Evolutionary conservation across 768 basidiomycete species (phyloP), one percentile per base, ranked within the genome.

Genomic region (Lyophyllum atratum): DNA sequence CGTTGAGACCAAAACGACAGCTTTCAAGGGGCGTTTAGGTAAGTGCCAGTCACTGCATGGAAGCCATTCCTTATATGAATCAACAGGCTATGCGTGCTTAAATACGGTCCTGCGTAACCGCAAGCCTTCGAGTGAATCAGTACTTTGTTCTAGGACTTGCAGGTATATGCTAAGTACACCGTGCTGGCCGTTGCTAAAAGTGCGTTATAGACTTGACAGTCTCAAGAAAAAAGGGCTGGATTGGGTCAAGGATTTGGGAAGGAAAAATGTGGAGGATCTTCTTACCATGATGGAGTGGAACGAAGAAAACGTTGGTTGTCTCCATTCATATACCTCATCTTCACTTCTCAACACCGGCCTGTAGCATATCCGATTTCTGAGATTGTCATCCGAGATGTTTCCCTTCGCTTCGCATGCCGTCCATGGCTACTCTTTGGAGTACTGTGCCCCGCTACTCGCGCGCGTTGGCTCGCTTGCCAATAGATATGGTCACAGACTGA

Each of bases 301-400:
- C 66, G 94, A 93, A 69, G 80, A 82, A 47, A 92, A 96, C 71
- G 87, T 83, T 66, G 17, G 46, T 28, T 49, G 76, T 67, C 34
- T 29, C 4, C 53, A 22, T 19, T 51, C 15, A 4, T 10, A 11
- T 29, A 17, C 54, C 26, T 21, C 34, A 7, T 8, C 33, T 31
- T 28, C 12, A 14, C 62, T 26, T 52, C 44, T 8, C 22, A 54
- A 21, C n/a, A n/a, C 49, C 14, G 15, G 17, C 19, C 45, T 46
- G 10, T 58, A 85, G 82, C 78, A 85, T 46, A 94, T 96, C 53
- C 83, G 82, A n/a, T 96, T 95, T 72, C 84, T 95, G 74, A 84
- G 94, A 44, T 68, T 96, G 61, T 95, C 93, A 0, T 93, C 92
- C 8, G 92, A 94, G 61, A 87, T 97, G 84, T 96, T 97, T 71